phyloP scores from a whole-genome alignment of 768 basidiomycete genomes.

The Boletus sp. region DNA sequence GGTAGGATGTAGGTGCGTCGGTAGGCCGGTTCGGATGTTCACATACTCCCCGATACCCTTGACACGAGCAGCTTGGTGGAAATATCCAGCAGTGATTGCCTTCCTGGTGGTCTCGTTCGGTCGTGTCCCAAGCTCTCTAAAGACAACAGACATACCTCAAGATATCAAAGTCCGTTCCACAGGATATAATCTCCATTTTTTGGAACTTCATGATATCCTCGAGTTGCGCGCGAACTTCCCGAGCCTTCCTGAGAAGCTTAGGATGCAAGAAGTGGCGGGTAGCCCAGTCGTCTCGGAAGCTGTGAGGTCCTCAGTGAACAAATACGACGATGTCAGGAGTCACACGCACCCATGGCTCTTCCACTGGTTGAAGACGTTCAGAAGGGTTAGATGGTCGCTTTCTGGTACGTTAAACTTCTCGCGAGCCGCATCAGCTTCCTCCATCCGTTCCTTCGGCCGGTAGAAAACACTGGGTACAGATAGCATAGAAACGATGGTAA shows the following conservation, averaged over 20 bases:
- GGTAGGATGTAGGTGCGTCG: conserved; percentile 95
- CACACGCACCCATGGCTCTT: conserved; percentile 81
- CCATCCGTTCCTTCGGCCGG: conserved; percentile 93
- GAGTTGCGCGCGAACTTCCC: conserved; percentile 92
- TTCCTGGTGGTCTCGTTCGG: conserved; percentile 50
- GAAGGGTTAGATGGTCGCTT: conserved; percentile 90
- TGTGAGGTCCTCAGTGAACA: conserved; percentile 28
- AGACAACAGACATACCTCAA: conserved; percentile 49
- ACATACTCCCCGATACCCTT: conserved; percentile 99
- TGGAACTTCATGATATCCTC: conserved; percentile 99
- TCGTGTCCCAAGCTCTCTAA: neutral
- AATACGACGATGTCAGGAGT: neutral
- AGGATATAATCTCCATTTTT: conserved; percentile 90
- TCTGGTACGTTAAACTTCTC: conserved; percentile 99
- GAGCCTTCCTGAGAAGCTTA: conserved; percentile 88
- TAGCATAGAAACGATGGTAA: conserved; percentile 98
- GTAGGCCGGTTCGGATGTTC: conserved; percentile 91
- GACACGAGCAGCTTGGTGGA: conserved; percentile 96
- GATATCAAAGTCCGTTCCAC: conserved; percentile 93
- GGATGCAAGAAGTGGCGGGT: conserved; percentile 96
- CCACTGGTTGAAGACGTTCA: conserved; percentile 99
- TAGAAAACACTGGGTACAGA: conserved; percentile 98
- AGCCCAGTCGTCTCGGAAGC: conserved; percentile 92
- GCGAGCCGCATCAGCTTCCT: conserved; percentile 94
- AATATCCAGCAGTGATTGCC: conserved; percentile 96